phyloP scores from a whole-genome alignment of 192 early-diverging fungal species.

The Bifiguratus adelaidae region DNA sequence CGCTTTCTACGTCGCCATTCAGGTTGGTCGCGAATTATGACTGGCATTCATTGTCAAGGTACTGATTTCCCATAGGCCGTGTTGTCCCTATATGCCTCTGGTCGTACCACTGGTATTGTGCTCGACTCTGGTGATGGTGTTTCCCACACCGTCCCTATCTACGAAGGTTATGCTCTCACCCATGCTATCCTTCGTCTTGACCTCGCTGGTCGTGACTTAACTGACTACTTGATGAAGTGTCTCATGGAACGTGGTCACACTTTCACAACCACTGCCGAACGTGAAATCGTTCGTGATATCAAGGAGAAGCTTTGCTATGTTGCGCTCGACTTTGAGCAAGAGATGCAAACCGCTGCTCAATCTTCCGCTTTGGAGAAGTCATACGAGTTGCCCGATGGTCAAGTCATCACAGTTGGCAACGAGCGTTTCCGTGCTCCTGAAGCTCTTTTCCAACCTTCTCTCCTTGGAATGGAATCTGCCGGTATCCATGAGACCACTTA shows the following conservation, averaged over 20 bases:
- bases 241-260: constrained; percentile 95
- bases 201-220: constrained; percentile 95
- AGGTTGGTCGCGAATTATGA: constrained; percentile 17
- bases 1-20: constrained; percentile 96
- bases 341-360: constrained; percentile 88
- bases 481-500: constrained; percentile 97
- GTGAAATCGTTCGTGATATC: constrained; percentile 98
- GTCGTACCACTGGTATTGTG: constrained; percentile 97
- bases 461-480: constrained; percentile 80
- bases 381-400: constrained; percentile 97
- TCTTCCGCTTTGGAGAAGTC: constrained; percentile 94
- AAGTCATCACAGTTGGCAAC: constrained; percentile 96
- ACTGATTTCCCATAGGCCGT: constrained; percentile 43
- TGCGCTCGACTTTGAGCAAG: constrained; percentile 95
- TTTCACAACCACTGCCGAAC: constrained; percentile 91
- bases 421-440: constrained; percentile 98
- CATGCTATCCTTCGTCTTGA: constrained; percentile 96
- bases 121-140: constrained; percentile 98
- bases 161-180: constrained; percentile 92
- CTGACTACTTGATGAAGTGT: constrained; percentile 87
- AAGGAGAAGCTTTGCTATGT: constrained; percentile 99
- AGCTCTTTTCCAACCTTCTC: constrained; percentile 93
- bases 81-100: constrained; percentile 91
- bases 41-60: too few relatives aligned
- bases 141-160: constrained; percentile 94